Evolutionary conservation across 1,139 yeast species (phyloP).

Genomic region (Eremothecium sinecaudum): DNA sequence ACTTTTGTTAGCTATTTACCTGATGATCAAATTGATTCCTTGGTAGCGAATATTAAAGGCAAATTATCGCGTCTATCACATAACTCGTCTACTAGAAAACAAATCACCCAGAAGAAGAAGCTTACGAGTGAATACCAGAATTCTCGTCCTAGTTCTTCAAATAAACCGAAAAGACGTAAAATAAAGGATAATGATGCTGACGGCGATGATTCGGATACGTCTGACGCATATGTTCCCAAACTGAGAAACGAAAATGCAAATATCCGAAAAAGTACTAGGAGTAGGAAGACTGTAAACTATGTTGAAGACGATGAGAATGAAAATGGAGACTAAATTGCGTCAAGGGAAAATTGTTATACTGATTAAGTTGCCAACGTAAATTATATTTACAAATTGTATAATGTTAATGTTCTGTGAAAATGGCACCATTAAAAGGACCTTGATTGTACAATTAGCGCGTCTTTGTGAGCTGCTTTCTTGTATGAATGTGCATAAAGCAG

Average conservation of each 20-base stretch:
- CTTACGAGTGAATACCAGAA: conserved; percentile 21
- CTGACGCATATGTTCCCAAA: conserved; percentile 12
- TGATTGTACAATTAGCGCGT: too few relatives aligned
- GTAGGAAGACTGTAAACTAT: conserved; percentile 36
- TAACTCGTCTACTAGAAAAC: conserved; percentile 27
- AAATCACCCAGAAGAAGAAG: conserved; percentile 25
- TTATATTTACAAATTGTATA: conserved; percentile 1
- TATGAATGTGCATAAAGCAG: too few relatives aligned
- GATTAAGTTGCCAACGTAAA: conserved; percentile 4
- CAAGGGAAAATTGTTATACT: conserved; percentile 7
- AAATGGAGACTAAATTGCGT: conserved; percentile 11
- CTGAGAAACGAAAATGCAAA: conserved; percentile 11
- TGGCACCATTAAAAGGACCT: too few relatives aligned
- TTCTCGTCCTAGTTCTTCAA: conserved; percentile 4
- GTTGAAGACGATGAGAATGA: conserved; percentile 30
- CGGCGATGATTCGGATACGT: conserved; percentile 6
- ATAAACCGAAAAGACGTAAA: conserved; percentile 10
- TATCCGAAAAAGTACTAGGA: conserved; percentile 40
- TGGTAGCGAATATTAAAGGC: conserved; percentile 21
- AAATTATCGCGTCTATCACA: conserved; percentile 23
- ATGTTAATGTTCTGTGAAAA: too few relatives aligned
- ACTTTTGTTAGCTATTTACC: conserved; percentile 25
- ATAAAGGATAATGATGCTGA: conserved; percentile 9
- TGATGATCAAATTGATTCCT: conserved; percentile 15
- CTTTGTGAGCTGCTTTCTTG: too few relatives aligned